Evolutionary conservation across 2,329 filamentous ascomycete species (phyloP).

Genomic region (Cercospora sesami): DNA sequence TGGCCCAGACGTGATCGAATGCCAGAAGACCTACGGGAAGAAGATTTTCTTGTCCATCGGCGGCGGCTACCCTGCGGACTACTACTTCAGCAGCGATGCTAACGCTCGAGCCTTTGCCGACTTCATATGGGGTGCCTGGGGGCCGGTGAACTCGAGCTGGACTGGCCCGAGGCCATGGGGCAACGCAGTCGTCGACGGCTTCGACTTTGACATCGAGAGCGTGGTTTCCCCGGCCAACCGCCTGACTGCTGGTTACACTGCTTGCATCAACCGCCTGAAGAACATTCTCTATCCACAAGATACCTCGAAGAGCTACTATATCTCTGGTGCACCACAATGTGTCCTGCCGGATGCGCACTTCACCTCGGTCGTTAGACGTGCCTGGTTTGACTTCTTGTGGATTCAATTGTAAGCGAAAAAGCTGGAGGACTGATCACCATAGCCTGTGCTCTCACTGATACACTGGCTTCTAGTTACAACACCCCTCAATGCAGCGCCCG

Average conservation of each 20-base stretch:
- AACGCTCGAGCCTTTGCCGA: constrained; percentile 47
- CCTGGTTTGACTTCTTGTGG: constrained; percentile 49
- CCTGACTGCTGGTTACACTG: constrained; percentile 40
- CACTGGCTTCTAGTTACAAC: constrained; percentile 39
- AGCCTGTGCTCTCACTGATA: neutral
- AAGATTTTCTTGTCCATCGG: constrained; percentile 52
- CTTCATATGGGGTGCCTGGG: constrained; percentile 51
- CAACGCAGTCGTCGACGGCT: constrained; percentile 53
- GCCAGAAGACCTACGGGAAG: constrained; percentile 46
- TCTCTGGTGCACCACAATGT: constrained; percentile 53
- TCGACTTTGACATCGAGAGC: constrained; percentile 54
- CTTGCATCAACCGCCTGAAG: constrained; percentile 52
- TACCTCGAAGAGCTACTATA: constrained; percentile 46
- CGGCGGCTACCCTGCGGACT: constrained; percentile 43
- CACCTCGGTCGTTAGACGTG: constrained; percentile 38
- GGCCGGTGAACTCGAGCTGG: constrained; percentile 34
- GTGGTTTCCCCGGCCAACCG: constrained; percentile 35
- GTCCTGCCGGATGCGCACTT: constrained; percentile 50
- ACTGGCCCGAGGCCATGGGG: constrained; percentile 48
- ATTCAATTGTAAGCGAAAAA: constrained; percentile 40
- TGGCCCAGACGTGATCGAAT: constrained; percentile 46
- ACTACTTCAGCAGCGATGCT: constrained; percentile 46
- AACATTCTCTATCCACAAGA: constrained; percentile 40
- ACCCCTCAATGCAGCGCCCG: constrained; percentile 51
- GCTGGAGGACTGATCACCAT: neutral